Base-by-base conservation (phyloP, 345 rosid genomes). In the Heritiera fomes region DNA sequence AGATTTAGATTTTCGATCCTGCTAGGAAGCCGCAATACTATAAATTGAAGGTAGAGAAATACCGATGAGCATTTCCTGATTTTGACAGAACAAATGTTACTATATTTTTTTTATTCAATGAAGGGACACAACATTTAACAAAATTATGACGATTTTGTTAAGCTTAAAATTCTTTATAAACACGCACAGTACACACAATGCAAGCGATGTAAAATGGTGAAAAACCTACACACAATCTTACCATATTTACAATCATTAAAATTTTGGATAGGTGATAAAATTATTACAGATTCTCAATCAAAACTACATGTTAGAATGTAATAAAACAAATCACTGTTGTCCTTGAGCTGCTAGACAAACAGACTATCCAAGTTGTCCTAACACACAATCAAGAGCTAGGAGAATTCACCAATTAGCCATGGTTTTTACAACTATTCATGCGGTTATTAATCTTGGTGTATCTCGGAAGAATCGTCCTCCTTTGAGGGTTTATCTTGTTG, bases 401-500 rank as follows among this genome's bases (percentile, higher is more conserved):
- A 40, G 20, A 20, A 7, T 52, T 50, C 40, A 47, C 17, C 45
- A 18, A 8, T n/a, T 34, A 30, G 41, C n/a, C 56, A 38, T 32
- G 32, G 15, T 7, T 17, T 61, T 12, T 5, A 53, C n/a, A 62
- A 71, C 34, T 68, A 79, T 14, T 30, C 38, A 28, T 53, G 61
- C 41, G 34, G 52, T 41, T 4, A 17, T 50, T 71, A 58, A 34
- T 82, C 77, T 28, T 46, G 30, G 9, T 20, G 53, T 41, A 23
- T 53, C 63, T 74, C 84, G 10, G 45, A 23, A 6, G 75, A 80
- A 28, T 46, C 17, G 41, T 7, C 66, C 23, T 41, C 41, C 18
- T 76, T 10, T 46, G 71, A 40, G 14, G 72, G 68, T n/a, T 77
- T 77, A 45, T 88, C 88, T 34, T 76, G 80, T 20, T 64, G 81